Percentiles rank a stretch among this genome's conserved stretches.
phyloP scores from a whole-genome alignment of 139 green algal species.

The Picochlorum sp. region DNA sequence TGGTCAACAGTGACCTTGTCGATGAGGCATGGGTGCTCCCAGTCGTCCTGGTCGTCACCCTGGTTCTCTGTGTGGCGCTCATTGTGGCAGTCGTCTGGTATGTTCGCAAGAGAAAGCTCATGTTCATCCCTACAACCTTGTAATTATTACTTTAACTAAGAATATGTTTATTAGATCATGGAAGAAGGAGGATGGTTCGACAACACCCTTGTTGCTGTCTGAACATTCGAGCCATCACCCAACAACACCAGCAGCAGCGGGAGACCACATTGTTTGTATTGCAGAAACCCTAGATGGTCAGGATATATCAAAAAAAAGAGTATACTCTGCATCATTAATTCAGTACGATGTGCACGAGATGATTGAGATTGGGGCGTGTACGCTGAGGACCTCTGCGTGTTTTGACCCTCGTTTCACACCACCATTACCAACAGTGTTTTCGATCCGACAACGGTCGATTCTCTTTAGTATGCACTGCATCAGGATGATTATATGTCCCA shows the following conservation, averaged over 20 bases:
- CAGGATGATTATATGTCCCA: background rate
- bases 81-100: constrained; percentile 6
- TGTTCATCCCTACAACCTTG: constrained; percentile 8
- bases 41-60: background rate
- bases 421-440: background rate
- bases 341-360: no score
- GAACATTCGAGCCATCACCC: no score
- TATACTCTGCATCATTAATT: no score
- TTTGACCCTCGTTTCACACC: background rate
- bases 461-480: background rate
- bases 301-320: no score
- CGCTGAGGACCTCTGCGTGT: background rate
- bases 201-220: no score
- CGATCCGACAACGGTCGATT: background rate
- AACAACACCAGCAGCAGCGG: no score
- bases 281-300: no score
- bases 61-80: background rate
- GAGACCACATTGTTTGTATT: no score
- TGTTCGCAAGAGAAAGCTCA: constrained; percentile 5
- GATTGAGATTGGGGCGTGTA: background rate
- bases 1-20: constrained; percentile 15
- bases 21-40: constrained; percentile 9
- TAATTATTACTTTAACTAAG: background rate
- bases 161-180: no score
- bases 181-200: no score